Conservation (phyloP, 805 yeast genomes). For the Alloascoidea hylecoeti region DNA sequence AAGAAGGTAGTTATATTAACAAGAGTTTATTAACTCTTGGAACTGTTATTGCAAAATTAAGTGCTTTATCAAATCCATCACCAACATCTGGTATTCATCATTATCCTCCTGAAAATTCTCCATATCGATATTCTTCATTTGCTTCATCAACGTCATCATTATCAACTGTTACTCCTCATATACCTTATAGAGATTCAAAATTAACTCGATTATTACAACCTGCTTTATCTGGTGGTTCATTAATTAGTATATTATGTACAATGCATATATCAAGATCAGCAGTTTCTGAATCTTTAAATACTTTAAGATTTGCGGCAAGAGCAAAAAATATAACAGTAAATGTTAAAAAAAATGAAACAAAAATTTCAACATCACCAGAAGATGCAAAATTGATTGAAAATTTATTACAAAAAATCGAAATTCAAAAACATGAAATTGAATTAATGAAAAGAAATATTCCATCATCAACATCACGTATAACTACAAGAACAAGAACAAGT, state of each 20-base stretch:
- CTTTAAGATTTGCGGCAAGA: slow-evolving; percentile 83
- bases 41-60: slow-evolving; percentile 77
- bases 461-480: slow-evolving; percentile 15
- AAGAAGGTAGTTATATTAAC: slow-evolving; percentile 89
- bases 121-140: too few relatives aligned
- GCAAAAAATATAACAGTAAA: slow-evolving; percentile 74
- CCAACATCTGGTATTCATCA: slow-evolving; percentile 14
- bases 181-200: slow-evolving; percentile 90
- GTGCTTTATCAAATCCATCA: slow-evolving; percentile 21
- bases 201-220: slow-evolving; percentile 85
- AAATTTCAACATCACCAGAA: slow-evolving; percentile 23
- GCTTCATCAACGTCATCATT: slow-evolving; percentile 13
- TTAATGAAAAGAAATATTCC: too few relatives aligned
- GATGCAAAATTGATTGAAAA: slow-evolving; percentile 36
- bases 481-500: slow-evolving; percentile 3
- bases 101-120: too few relatives aligned
- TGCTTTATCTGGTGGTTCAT: slow-evolving; percentile 75
- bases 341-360: slow-evolving; percentile 33
- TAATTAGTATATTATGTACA: slow-evolving; percentile 79
- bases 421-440: slow-evolving; percentile 39
- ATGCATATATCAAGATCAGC: slow-evolving; percentile 51
- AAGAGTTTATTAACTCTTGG: slow-evolving; percentile 83
- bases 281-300: slow-evolving; percentile 70
- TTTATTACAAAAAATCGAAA: slow-evolving; percentile 44
- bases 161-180: slow-evolving; percentile 40